Evolutionary conservation across 495 filamentous ascomycete species (phyloP).

Genomic region (Penicillium fimorum): DNA sequence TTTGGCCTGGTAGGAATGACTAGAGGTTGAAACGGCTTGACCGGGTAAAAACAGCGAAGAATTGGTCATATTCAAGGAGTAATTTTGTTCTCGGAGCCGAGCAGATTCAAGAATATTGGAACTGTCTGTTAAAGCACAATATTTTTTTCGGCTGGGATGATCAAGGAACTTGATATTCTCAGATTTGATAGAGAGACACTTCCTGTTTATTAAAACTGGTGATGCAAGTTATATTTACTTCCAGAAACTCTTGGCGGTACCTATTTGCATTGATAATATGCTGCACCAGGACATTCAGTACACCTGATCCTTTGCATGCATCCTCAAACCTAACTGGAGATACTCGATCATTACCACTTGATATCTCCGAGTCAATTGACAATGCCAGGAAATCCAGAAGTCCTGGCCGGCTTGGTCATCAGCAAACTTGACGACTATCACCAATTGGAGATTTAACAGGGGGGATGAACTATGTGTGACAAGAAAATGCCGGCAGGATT

Average conservation of each 20-base stretch:
- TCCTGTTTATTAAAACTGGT: not conserved
- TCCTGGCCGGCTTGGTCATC: not conserved
- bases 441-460: conserved; percentile 3
- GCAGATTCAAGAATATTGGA: too few species aligned
- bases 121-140: not conserved
- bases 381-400: not conserved
- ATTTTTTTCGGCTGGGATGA: not conserved
- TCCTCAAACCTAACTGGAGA: not conserved
- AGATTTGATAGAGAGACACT: not conserved
- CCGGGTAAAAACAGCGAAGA: not conserved
- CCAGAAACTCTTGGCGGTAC: not conserved
- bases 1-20: not conserved
- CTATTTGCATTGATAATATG: not conserved
- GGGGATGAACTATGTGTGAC: not conserved
- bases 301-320: conserved; percentile 8
- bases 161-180: not conserved
- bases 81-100: not conserved
- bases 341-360: not conserved
- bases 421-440: not conserved
- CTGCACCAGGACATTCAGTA: not conserved
- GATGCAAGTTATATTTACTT: conserved; percentile 4
- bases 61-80: not conserved
- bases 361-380: not conserved
- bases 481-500: conserved; percentile 10
- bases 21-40: not conserved